phyloP scores from a whole-genome alignment of 441 rosid species.

The Jatropha multifida region DNA sequence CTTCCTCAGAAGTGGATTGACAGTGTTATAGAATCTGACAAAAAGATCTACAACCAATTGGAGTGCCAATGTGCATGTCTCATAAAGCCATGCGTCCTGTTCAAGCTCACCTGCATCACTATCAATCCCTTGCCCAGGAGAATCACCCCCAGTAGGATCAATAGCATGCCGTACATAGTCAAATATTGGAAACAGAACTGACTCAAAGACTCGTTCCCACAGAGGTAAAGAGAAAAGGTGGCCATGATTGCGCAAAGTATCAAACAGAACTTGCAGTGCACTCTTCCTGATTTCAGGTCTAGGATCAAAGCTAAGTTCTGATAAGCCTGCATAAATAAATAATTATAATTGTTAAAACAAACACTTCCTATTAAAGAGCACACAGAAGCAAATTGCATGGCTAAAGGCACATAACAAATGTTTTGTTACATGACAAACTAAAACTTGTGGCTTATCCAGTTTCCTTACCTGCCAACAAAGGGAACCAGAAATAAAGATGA shows the following conservation, averaged over 20 bases:
- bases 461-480: constrained; percentile 88
- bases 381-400: constrained; percentile 14
- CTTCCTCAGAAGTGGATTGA: constrained; percentile 89
- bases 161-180: constrained; percentile 99
- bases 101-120: constrained; percentile 70
- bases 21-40: constrained; percentile 90
- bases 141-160: constrained; percentile 87
- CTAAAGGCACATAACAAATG: constrained; percentile 12
- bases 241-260: constrained; percentile 94
- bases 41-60: constrained; percentile 99
- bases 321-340: constrained; percentile 65
- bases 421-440: constrained; percentile 6
- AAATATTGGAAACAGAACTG: constrained; percentile 95
- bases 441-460: constrained; percentile 22
- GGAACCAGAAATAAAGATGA: constrained; percentile 97
- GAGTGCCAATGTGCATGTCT: constrained; percentile 98
- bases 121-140: constrained; percentile 62
- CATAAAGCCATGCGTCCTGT: constrained; percentile 99
- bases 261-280: constrained; percentile 92
- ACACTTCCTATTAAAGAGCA: neutral
- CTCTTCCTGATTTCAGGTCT: constrained; percentile 99
- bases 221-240: constrained; percentile 85
- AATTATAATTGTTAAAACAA: constrained; percentile 15
- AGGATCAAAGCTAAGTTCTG: constrained; percentile 99
- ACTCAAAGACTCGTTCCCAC: constrained; percentile 96